Evolutionary conservation across 305 asterid genomes (phyloP).

Genomic region (Fraxinus velutina): DNA sequence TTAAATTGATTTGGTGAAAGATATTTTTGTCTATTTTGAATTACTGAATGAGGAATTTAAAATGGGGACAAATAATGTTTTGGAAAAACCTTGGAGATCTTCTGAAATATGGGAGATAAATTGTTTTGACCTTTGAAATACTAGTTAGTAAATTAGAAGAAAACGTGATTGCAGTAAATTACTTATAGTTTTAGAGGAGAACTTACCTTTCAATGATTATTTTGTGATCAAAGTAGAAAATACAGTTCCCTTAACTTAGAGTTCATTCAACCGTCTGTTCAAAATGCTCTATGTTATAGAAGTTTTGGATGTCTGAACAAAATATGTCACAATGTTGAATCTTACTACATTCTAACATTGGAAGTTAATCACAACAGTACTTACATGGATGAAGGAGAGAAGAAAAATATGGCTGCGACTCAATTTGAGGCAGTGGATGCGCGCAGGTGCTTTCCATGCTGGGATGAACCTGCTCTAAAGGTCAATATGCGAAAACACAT

Average conservation of each 20-base stretch:
- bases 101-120: not conserved
- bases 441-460: conserved; percentile 40
- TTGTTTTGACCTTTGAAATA: not conserved
- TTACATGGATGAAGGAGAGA: conserved; percentile 33
- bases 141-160: not conserved
- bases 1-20: not conserved
- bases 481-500: not conserved
- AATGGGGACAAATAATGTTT: not conserved
- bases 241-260: not conserved
- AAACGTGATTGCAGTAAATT: not conserved
- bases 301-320: not conserved
- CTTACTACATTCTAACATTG: too few relatives aligned
- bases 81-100: not conserved
- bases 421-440: conserved; percentile 43
- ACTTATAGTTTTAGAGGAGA: too few relatives aligned
- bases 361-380: conserved; percentile 20
- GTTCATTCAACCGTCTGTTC: not conserved
- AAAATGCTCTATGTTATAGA: not conserved
- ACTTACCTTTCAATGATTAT: not conserved
- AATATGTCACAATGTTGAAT: too few relatives aligned
- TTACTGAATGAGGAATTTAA: not conserved
- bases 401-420: conserved; percentile 36
- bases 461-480: conserved; percentile 48
- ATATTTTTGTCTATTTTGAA: not conserved
- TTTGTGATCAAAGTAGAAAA: not conserved